Evolutionary conservation across 2,329 filamentous ascomycete species (phyloP).

Genomic region (Epicoccum sorghinum): DNA sequence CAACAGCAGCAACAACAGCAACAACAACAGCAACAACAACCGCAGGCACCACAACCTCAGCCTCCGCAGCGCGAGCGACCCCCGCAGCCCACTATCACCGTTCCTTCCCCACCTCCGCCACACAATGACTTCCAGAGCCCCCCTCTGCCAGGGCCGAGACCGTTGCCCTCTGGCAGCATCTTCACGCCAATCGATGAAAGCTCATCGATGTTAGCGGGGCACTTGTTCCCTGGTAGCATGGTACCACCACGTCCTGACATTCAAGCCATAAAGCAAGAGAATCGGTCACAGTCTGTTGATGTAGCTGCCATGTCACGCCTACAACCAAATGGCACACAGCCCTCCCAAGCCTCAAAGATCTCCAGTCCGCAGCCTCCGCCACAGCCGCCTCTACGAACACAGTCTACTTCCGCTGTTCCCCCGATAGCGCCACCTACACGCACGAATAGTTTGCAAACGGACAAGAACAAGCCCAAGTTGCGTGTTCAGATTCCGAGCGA

Average conservation of each 20-base stretch:
- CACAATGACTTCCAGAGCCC: conserved; percentile 60
- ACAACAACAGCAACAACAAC: conserved; percentile 71
- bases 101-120: conserved; percentile 57
- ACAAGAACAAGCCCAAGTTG: conserved; percentile 77
- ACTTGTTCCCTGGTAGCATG: conserved; percentile 65
- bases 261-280: conserved; percentile 50
- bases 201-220: conserved; percentile 83
- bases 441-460: conserved; percentile 73
- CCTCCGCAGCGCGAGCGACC: conserved; percentile 56
- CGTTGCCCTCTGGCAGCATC: conserved; percentile 74
- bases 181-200: conserved; percentile 97
- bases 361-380: conserved; percentile 43
- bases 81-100: conserved; percentile 44
- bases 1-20: conserved; percentile 71
- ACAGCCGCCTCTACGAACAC: conserved; percentile 56
- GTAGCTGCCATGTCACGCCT: conserved; percentile 59
- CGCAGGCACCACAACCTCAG: conserved; percentile 58
- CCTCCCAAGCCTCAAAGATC: conserved; percentile 58
- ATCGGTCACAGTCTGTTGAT: conserved; percentile 70
- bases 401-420: conserved; percentile 67
- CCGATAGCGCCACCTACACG: conserved; percentile 73
- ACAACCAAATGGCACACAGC: conserved; percentile 50
- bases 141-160: conserved; percentile 68
- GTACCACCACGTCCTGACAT: conserved; percentile 47
- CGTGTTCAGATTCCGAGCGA: conserved; percentile 96